A percentile compares a stretch with the other conserved stretches of the same genome.
These are phyloP conservation scores for Penicillium sp. DNA, from an alignment of 2,329 filamentous ascomycete genomes.

Conservation along the genomic window DNA sequence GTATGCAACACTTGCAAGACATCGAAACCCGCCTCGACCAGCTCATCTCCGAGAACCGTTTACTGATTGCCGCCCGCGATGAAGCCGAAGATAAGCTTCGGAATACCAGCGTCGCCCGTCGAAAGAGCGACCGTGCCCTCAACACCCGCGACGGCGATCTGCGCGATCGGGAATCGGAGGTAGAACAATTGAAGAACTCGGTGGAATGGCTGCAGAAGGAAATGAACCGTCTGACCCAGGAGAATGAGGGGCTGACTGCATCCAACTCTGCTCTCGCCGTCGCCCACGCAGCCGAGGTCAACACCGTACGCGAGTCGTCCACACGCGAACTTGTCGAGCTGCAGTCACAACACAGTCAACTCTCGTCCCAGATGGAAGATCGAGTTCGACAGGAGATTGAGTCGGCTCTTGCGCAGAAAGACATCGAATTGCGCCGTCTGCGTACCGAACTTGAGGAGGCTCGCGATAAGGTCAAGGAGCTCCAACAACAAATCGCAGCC, in stretches of 20 bases:
- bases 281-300: conserved; percentile 70
- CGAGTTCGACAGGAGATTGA: conserved; percentile 63
- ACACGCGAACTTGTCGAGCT: conserved; percentile 68
- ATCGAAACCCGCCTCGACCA: conserved; percentile 84
- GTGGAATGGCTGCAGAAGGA: conserved; percentile 80
- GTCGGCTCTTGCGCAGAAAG: conserved; percentile 72
- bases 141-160: conserved; percentile 68
- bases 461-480: conserved; percentile 58
- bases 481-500: conserved; percentile 61
- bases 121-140: conserved; percentile 57
- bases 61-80: conserved; percentile 70
- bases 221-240: conserved; percentile 73
- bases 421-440: conserved; percentile 76
- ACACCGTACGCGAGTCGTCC: conserved; percentile 63
- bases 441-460: conserved; percentile 75
- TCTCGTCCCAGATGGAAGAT: conserved; percentile 63
- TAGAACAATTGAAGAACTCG: conserved; percentile 75
- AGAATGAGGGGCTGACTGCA: conserved; percentile 75
- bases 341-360: conserved; percentile 61
- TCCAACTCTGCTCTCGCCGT: conserved; percentile 74
- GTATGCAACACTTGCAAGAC: conserved; percentile 89
- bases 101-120: conserved; percentile 54
- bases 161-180: conserved; percentile 81
- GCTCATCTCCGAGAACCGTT: conserved; percentile 78
- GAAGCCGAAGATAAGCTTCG: conserved; percentile 66